phyloP scores from a whole-genome alignment of 805 yeast species.

The Candida succiphila region DNA sequence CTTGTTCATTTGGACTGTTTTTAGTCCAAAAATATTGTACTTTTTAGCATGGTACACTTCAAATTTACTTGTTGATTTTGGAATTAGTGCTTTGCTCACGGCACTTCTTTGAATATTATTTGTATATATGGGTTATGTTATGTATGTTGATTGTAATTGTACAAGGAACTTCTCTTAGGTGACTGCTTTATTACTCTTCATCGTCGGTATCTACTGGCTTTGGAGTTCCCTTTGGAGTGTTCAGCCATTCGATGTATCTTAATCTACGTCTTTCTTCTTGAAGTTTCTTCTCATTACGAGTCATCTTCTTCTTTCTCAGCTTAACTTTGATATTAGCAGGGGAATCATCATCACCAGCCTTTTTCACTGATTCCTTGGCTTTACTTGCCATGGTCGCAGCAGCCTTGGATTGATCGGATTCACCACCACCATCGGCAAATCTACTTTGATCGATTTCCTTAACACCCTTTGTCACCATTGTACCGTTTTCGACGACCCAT shows the following conservation, averaged over 20 bases:
- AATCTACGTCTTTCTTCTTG: slow-evolving; percentile 91
- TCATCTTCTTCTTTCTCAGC: slow-evolving; percentile 90
- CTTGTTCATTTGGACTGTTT: slow-evolving; percentile 94
- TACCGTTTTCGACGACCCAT: slow-evolving; percentile 94
- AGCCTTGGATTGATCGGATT: slow-evolving; percentile 31
- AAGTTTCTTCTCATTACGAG: slow-evolving; percentile 89
- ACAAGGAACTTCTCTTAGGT: too few relatives aligned
- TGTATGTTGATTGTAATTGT: too few relatives aligned
- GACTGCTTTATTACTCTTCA: too few relatives aligned
- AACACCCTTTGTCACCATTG: slow-evolving; percentile 74
- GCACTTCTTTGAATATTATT: too few relatives aligned
- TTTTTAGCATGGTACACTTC: slow-evolving; percentile 66
- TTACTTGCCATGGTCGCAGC: slow-evolving; percentile 35
- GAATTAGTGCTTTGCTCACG: slow-evolving; percentile 13
- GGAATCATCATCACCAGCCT: slow-evolving; percentile 69
- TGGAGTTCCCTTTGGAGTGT: slow-evolving; percentile 96
- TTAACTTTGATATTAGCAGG: slow-evolving; percentile 95
- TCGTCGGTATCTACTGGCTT: slow-evolving; percentile 90
- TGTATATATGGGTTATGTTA: too few relatives aligned
- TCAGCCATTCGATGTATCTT: slow-evolving; percentile 90
- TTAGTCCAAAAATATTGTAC: slow-evolving; percentile 84
- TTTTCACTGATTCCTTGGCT: slow-evolving; percentile 33
- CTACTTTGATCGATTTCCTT: slow-evolving; percentile 65
- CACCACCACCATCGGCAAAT: slow-evolving; percentile 71
- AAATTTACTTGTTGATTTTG: slow-evolving; percentile 29